Evolutionary conservation across 345 rosid genomes (phyloP), one percentile per base, ranked within the genome.

Genomic region (Lepidium africanum): DNA sequence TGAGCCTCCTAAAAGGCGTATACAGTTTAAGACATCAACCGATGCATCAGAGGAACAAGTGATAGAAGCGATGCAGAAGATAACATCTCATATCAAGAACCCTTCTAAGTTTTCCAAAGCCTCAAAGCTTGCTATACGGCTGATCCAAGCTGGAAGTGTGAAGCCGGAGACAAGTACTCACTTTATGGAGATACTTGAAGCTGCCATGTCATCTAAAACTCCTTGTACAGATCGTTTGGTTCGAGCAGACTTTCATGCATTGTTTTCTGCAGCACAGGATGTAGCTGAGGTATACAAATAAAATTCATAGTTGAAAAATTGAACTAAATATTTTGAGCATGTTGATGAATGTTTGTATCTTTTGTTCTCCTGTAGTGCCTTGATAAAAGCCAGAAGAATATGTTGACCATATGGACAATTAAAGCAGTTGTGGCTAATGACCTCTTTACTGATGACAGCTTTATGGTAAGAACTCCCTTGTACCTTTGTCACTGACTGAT

Each of bases 391-490:
- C 96, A 91, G 86, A 87, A 76, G 81, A 82, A 87, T 79, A 83
- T 77, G 65, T 63, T 94, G 62, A 81, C 74, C 45, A 70, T 74
- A 8, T 91, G 99, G 99, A 85, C 85, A 47, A 60, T 84, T 51
- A 76, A 65, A 63, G 96, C 97, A 48, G 96, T 94, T 78, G 82
- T 89, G 74, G 93, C 95, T 52, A 91, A 91, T 78, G 99, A 94
- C 75, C 82, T 94, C 19, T 83, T 83, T 76, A 91, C 97, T 6
- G 99, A 94, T 66, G 99, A 94, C 80, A 94, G 93, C 85, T 94
- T 94, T 69, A 81, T 94, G 96, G 99, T 94, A 81, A 23, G 85
- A 52, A 38, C 65, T 51, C 43, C 1, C 1, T 30, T 11, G 13
- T 52, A 6, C 60, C 55, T 59, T 64, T 40, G 15, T 40, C 23